A percentile compares a stretch with the other conserved stretches of the same genome.
Evolutionary conservation across 2,329 filamentous ascomycete genomes (phyloP).

Genomic region (Calonectria hongkongensis): DNA sequence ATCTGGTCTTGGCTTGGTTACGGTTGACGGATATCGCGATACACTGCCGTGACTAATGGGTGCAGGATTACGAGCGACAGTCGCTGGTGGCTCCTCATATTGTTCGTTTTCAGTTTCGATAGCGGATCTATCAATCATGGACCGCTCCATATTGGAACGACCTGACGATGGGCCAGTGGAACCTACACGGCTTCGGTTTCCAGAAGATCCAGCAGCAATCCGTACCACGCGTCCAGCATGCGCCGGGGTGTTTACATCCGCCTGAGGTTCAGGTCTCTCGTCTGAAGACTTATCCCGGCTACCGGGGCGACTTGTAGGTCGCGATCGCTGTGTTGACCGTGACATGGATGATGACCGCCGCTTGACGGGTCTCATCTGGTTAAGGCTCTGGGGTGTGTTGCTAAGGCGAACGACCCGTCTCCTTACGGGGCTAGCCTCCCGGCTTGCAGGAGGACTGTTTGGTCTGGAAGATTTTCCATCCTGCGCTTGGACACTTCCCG

Average conservation of each 20-base stretch:
- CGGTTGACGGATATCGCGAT: conserved; percentile 71
- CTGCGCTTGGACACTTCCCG: conserved; percentile 67
- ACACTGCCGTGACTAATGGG: conserved; percentile 71
- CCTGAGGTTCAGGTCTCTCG: conserved; percentile 59
- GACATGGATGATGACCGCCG: conserved; percentile 72
- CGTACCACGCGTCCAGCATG: conserved; percentile 72
- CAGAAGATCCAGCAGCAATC: conserved; percentile 72
- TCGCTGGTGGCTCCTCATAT: conserved; percentile 69
- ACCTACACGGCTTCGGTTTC: conserved; percentile 61
- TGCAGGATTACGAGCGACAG: conserved; percentile 67
- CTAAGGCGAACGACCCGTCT: conserved; percentile 76
- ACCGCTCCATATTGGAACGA: conserved; percentile 59
- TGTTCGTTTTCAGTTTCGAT: conserved; percentile 68
- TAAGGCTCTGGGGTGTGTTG: conserved; percentile 67
- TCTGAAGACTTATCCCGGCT: conserved; percentile 65
- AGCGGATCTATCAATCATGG: conserved; percentile 58
- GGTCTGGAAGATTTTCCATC: conserved; percentile 62
- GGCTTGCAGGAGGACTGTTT: conserved; percentile 67
- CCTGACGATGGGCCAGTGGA: conserved; percentile 62
- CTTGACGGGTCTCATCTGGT: conserved; percentile 63
- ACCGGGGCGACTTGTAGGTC: conserved; percentile 61
- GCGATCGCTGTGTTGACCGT: conserved; percentile 56
- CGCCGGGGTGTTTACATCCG: conserved; percentile 73
- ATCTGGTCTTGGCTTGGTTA: conserved; percentile 70
- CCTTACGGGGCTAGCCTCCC: conserved; percentile 71